Evolutionary conservation across 1,284 basidiomycete genomes (phyloP), one percentile per base, ranked within the genome.

Genomic region (Peniophora sp.): DNA sequence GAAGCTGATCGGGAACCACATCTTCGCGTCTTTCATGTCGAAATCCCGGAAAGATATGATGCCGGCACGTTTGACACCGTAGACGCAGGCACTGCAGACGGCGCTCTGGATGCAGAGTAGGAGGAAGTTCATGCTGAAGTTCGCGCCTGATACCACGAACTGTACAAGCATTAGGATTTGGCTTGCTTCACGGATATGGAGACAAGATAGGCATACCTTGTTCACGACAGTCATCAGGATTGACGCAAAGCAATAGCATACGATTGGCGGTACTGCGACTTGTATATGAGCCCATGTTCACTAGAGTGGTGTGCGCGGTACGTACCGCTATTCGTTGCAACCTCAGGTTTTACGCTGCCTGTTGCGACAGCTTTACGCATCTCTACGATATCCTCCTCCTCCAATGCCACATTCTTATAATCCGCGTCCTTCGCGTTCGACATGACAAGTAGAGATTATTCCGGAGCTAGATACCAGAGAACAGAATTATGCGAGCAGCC

Each of bases 181-280:
- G 35, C 22, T 18, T 17, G 20, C 12, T 17, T 12, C n/a, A 43
- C 11, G 24, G 47, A 41, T 22, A 45, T n/a, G 34, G 14, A 15
- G 35, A 14, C 6, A 36, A 47, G 17, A 47, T 35, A 22, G 3
- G 64, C 75, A 44, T 55, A 92, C 93, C 78, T 99, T 98, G 77
- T 98, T 98, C 55, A 97, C 83, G 46, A 99, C 81, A 0, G 97
- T 99, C 97, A 99, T 99, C 51, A 94, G 74, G 61, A 99, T 97
- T 39, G 92, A 95, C 2, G 96, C 92, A 24, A 88, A 60, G 65
- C 97, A 99, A 69, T 99, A 99, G 62, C 87, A 91, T 53, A 89
- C 56, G 56, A 98, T 88, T 27, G 95, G 85, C 9, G 88, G 74
- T 34, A 85, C 84, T 80, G 65, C 12, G n/a, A n/a, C n/a, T n/a